phyloP scores from a whole-genome alignment of 1,284 basidiomycete species.

The Leccinum griseonigrum region DNA sequence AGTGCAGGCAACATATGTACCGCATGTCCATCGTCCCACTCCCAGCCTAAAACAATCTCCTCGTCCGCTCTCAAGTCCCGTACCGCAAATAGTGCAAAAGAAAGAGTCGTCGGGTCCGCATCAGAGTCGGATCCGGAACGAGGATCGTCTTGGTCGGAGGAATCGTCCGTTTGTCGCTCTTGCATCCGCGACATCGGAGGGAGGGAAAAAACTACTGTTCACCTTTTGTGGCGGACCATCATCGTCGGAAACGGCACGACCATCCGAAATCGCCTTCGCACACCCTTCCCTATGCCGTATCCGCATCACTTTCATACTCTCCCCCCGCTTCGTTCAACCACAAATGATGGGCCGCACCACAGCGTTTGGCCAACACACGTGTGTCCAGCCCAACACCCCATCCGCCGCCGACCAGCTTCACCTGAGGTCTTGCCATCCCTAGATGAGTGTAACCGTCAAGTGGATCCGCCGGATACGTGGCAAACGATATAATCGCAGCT shows the following conservation, averaged over 20 bases:
- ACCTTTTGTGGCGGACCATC: slow-evolving; percentile 4
- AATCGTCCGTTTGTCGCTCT: slow-evolving; percentile 13
- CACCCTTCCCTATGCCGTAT: slow-evolving; percentile 23
- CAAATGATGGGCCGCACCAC: slow-evolving; percentile 80
- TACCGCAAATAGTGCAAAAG: slow-evolving; percentile 84
- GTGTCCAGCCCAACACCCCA: slow-evolving; percentile 83
- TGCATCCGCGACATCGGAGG: slow-evolving; percentile 9
- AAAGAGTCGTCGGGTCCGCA: slow-evolving; percentile 46
- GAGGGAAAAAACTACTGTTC: slow-evolving; percentile 12
- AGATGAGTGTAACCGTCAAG: slow-evolving; percentile 70
- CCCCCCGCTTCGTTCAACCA: slow-evolving; percentile 23
- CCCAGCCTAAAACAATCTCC: slow-evolving; percentile 92
- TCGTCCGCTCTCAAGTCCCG: slow-evolving; percentile 79
- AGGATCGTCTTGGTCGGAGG: slow-evolving; percentile 22
- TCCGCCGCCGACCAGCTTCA: slow-evolving; percentile 79
- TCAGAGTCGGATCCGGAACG: slow-evolving; percentile 37
- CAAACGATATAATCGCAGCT: slow-evolving; percentile 57
- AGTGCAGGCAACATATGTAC: slow-evolving; percentile 80
- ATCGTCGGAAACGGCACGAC: background rate
- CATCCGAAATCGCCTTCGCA: slow-evolving; percentile 5
- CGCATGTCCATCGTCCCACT: slow-evolving; percentile 93
- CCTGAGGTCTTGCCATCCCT: slow-evolving; percentile 74
- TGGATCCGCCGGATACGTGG: slow-evolving; percentile 61
- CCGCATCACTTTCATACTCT: slow-evolving; percentile 13
- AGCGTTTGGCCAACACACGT: slow-evolving; percentile 88